phyloP scores from a whole-genome alignment of 108 stramenopile species.

The Bacterosira constricta region DNA sequence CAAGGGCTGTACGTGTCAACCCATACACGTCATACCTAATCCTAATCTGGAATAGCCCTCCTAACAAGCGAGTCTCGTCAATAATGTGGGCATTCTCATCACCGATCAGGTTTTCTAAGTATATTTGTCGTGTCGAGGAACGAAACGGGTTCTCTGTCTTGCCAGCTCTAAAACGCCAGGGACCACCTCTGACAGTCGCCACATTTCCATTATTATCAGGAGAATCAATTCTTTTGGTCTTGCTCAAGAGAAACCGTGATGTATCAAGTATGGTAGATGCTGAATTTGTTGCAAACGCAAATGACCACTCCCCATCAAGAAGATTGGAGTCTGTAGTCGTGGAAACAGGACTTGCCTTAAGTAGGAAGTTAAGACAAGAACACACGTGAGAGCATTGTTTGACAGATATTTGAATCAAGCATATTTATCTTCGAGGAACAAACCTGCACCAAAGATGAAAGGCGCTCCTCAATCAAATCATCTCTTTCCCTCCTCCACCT shows the following conservation, averaged over 20 bases:
- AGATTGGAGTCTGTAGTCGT: slow-evolving; percentile 75
- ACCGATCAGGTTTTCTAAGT: slow-evolving; percentile 58
- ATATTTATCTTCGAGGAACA: not conserved
- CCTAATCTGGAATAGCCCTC: slow-evolving; percentile 40
- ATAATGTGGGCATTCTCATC: slow-evolving; percentile 60
- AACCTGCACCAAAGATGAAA: slow-evolving; percentile 62
- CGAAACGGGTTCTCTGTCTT: slow-evolving; percentile 53
- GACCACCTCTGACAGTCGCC: slow-evolving; percentile 28
- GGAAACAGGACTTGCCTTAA: slow-evolving; percentile 59
- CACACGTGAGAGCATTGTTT: not conserved
- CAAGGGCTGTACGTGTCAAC: slow-evolving; percentile 55
- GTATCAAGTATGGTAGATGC: slow-evolving; percentile 50
- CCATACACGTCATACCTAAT: slow-evolving; percentile 49
- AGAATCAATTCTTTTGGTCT: slow-evolving; percentile 32
- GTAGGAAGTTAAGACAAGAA: too few relatives aligned
- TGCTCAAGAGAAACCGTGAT: slow-evolving; percentile 56
- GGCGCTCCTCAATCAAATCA: slow-evolving; percentile 59
- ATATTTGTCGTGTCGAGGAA: slow-evolving; percentile 51
- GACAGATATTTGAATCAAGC: not conserved
- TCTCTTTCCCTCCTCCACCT: slow-evolving; percentile 40
- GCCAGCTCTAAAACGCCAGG: slow-evolving; percentile 44
- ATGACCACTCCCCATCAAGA: slow-evolving; percentile 63
- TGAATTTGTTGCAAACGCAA: slow-evolving; percentile 63
- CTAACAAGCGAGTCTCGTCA: slow-evolving; percentile 47
- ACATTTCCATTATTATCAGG: not conserved